These are phyloP conservation scores for Pythium graminicola DNA, from an alignment of 352 stramenopile species.

Conservation along the genomic window DNA sequence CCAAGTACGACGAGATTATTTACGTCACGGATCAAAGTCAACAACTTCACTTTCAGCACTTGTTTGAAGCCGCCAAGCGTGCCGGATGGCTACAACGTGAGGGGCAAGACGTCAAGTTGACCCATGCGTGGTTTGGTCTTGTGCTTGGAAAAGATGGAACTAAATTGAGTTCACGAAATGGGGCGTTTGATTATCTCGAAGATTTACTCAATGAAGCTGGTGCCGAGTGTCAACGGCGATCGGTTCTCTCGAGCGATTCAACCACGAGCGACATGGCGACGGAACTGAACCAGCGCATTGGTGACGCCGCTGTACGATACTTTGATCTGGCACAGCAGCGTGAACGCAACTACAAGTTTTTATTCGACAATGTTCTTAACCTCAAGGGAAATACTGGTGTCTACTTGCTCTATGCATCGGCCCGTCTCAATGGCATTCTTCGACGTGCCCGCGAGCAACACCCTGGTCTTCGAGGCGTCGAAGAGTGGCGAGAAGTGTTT, in stretches of 20 bases:
- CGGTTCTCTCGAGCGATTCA: slow-evolving; percentile 27
- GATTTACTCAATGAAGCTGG: slow-evolving; percentile 61
- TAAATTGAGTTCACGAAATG: slow-evolving; percentile 80
- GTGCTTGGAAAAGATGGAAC: slow-evolving; percentile 72
- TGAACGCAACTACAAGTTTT: slow-evolving; percentile 82
- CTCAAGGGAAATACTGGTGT: slow-evolving; percentile 80
- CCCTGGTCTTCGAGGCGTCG: slow-evolving; percentile 13
- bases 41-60: slow-evolving; percentile 70
- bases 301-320: slow-evolving; percentile 73
- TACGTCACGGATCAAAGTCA: slow-evolving; percentile 82
- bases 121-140: slow-evolving; percentile 68
- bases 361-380: slow-evolving; percentile 74
- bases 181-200: slow-evolving; percentile 70
- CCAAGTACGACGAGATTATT: slow-evolving; percentile 67
- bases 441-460: slow-evolving; percentile 41
- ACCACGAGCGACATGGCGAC: slow-evolving; percentile 3
- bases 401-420: slow-evolving; percentile 78
- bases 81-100: slow-evolving; percentile 36
- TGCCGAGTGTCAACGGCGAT: slow-evolving; percentile 53
- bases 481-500: slow-evolving; percentile 27
- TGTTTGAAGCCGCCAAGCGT: slow-evolving; percentile 54
- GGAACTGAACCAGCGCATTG: slow-evolving; percentile 45
- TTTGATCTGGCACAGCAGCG: slow-evolving; percentile 81
- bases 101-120: slow-evolving; percentile 41
- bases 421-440: slow-evolving; percentile 65